Evolutionary conservation across 169 alveolate genomes (phyloP), one percentile per base, ranked within the genome.

Genomic region (Theileria sp.): DNA sequence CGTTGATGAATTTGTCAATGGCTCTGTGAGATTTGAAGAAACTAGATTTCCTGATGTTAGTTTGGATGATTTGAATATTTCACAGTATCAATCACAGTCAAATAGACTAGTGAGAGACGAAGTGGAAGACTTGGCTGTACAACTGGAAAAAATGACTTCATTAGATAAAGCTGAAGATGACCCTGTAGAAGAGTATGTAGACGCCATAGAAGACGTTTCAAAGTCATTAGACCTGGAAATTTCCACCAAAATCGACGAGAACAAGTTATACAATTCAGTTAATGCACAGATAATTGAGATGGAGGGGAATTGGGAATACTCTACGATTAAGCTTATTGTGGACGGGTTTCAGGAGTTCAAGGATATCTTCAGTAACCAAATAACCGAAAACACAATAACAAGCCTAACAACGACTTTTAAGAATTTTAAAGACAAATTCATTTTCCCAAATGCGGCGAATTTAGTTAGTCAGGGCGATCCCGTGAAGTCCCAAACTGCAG

Each of bases 291-390:
- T 84, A 3, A 84, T 81, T 21, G 84, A 77, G 51, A 64, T 84
- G 79, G 90, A 84, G 67, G 90, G 87, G 32, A 77, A 77, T 65
- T 84, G 90, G 90, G 86, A 84, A 65, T 58, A 78, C 50, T 51
- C 78, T 15, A 78, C 83, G 49, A 56, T 84, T 58, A 76, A 77
- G 44, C 36, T 84, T 36, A 77, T 84, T 30, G 65, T 67, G 25
- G 90, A 84, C 73, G 68, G 86, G 32, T 36, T 84, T 38, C 79
- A 84, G 65, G 90, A 84, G 44, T 84, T 77, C 69, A 82, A 82
- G 56, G 56, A 71, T 60, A 26, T 71, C 1, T 19, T 71, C 75
- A 66, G 56, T 21, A 44, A 44, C 51, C 56, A 44, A 9, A 66
- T 66, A n/a, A 25, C 23, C 15, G 26, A 17, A 7, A 66, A 1